A percentile compares a stretch with the other conserved stretches of the same genome.
Evolutionary conservation across 495 filamentous ascomycete genomes (phyloP).

Genomic region (Neurospora tetraspora): DNA sequence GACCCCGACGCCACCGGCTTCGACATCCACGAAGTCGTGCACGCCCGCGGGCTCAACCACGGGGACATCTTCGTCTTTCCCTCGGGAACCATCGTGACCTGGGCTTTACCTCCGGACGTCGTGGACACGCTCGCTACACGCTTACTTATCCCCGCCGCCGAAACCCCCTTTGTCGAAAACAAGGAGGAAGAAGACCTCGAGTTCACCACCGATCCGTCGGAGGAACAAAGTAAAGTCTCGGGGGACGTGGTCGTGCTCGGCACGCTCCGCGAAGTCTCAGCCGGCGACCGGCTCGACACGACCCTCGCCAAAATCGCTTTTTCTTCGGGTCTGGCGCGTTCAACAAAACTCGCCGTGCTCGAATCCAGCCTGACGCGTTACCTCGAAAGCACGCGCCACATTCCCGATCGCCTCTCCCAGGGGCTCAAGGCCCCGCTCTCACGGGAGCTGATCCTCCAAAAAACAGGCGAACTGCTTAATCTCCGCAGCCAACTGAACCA

Average conservation of each 20-base stretch:
- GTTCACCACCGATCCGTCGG: slow-evolving; percentile 64
- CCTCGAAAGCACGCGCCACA: slow-evolving; percentile 70
- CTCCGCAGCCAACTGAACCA: slow-evolving; percentile 90
- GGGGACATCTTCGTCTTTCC: slow-evolving; percentile 97
- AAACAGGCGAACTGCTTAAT: slow-evolving; percentile 86
- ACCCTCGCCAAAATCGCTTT: slow-evolving; percentile 92
- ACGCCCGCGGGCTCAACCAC: slow-evolving; percentile 42
- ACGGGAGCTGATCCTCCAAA: slow-evolving; percentile 56
- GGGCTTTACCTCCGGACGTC: slow-evolving; percentile 67
- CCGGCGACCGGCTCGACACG: slow-evolving; percentile 48
- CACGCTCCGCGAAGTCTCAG: slow-evolving; percentile 42
- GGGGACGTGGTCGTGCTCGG: slow-evolving; percentile 88
- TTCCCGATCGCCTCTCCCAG: slow-evolving; percentile 60
- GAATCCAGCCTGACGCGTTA: slow-evolving; percentile 76
- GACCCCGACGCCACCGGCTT: slow-evolving; percentile 50
- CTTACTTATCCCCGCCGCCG: slow-evolving; percentile 64
- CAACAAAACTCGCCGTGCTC: slow-evolving; percentile 91
- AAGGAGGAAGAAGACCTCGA: slow-evolving; percentile 83
- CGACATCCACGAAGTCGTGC: slow-evolving; percentile 48
- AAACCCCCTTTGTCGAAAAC: slow-evolving; percentile 53
- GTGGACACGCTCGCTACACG: slow-evolving; percentile 62
- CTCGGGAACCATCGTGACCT: slow-evolving; percentile 88
- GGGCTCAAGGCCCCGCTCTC: slow-evolving; percentile 20
- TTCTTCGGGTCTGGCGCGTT: slow-evolving; percentile 86
- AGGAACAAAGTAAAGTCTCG: slow-evolving; percentile 67